Base-by-base conservation (phyloP, 2,329 filamentous ascomycete species). In the Ophiostoma sp. region DNA sequence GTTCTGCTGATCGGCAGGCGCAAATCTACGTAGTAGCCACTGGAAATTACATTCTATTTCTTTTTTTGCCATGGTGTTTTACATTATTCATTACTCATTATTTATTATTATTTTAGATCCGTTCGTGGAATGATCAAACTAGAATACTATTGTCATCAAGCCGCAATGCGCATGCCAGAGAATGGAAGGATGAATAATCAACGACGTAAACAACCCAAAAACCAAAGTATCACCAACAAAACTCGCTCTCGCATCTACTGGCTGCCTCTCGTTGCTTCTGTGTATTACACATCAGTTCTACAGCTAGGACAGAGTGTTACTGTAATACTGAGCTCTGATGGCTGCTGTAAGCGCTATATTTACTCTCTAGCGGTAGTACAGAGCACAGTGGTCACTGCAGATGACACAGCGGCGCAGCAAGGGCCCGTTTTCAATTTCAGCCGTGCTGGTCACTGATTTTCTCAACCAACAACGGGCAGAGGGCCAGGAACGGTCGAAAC, bases 201-300 rank as follows among this genome's bases (percentile, higher is more conserved):
- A 15, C 11, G 20, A 13, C 11, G 20, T 7, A 6, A 48, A 48
- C 2, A 2, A n/a, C 8, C n/a, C 44, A 15, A 23, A 57, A 57
- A 57, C 15, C 52, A 31, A 54, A 27, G 7, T 4, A 27, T 23
- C 17, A 48, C 44, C 36, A 39, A 54, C 52, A 11, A 11, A 54
- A 33, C 57, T 64, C 57, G 31, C 35, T 33, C 57, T 35, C 31
- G 60, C 60, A 65, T 23, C 10, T n/a, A 39, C 62, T 65, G 62
- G 62, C 35, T 65, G 62, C 62, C 62, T 65, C 62, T 65, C 62
- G 62, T 20, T 65, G 62, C 33, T 65, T 39, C 62, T 23, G 62
- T 35, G 20, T 3, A 65, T 65, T 65, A 39, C 62, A 36, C 31
- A 31, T 33, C 57, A 62, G 10, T 62, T 62, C 57, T 62, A 20